Evolutionary conservation across 2,329 filamentous ascomycete genomes (phyloP).

Genomic region (Phialophora verrucosa): DNA sequence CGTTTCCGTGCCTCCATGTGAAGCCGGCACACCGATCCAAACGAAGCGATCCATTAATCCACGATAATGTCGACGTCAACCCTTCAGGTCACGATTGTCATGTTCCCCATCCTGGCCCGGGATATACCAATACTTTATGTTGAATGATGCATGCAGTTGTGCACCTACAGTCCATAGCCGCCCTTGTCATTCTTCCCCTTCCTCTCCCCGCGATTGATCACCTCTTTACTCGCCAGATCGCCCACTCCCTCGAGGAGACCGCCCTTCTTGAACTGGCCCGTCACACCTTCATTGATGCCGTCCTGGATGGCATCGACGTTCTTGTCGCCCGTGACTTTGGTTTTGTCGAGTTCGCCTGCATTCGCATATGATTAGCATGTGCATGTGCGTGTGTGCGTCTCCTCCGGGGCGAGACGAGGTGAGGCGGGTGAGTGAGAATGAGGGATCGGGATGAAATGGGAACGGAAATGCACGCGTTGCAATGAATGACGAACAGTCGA

Average conservation of each 20-base stretch:
- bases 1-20: no score
- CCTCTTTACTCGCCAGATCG: constrained; percentile 41
- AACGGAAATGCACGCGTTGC: background rate
- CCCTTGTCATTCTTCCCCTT: constrained; percentile 62
- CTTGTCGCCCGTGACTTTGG: constrained; percentile 70
- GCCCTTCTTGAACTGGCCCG: constrained; percentile 70
- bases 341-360: constrained; percentile 69
- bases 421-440: no score
- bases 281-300: constrained; percentile 66
- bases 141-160: no score
- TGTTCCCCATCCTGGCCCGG: no score
- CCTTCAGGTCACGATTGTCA: no score
- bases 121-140: no score
- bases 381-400: no score
- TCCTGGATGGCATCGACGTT: constrained; percentile 74
- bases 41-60: no score
- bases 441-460: background rate
- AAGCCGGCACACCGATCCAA: no score
- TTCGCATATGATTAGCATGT: background rate
- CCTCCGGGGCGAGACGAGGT: no score
- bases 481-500: no score
- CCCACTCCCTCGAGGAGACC: constrained; percentile 56
- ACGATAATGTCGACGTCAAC: no score
- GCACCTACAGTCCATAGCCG: constrained; percentile 23
- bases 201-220: constrained; percentile 39